Evolutionary conservation across 176 grass and related monocot species (phyloP), one percentile per base, ranked within the genome.

Genomic region (Dendrocalamus sinicus): DNA sequence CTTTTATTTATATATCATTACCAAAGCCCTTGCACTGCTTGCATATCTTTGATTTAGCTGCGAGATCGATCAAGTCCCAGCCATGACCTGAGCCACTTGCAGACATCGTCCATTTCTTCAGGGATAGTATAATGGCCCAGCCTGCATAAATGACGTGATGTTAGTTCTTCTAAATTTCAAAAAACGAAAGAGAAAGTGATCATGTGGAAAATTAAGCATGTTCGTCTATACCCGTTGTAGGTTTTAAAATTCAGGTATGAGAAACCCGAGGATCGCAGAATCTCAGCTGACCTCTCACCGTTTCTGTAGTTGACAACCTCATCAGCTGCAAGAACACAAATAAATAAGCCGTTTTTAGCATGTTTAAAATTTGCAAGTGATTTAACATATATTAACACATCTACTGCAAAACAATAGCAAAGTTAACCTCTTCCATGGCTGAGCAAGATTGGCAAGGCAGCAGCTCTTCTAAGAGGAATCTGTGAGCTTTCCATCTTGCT

Each of bases 101-200:
- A 85, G 17, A 99, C 94, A 66, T 91, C 88, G 35, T 94, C 94
- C 97, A 99, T 96, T 80, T 99, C 97, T 88, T 99, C 97, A 69
- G 97, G 97, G 39, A 96, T 88, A 20, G 92, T 99, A 70, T 94
- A 92, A 83, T 99, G 94, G 53, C 94, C 97, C 63, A 96, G 86
- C 26, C 97, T 99, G 88, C 63, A 81, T 72, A 19, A 81, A 85
- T 59, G 39, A 28, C 20, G 67, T 24, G 54, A 57, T 70, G 35
- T 60, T 67, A 86, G 20, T 60, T 40, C 5, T 59, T 41, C 22
- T 43, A 54, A 73, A 52, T 75, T 63, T 50, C 17, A 43, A 74
- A 74, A 73, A 59, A 63, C 28, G 7, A 5, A 24, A 13, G 22
- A 28, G 2, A 4, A 76, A 83, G 35, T 19, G 6, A 48, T 60